Conservation (phyloP, 345 rosid species). For the Populus simonii region DNA sequence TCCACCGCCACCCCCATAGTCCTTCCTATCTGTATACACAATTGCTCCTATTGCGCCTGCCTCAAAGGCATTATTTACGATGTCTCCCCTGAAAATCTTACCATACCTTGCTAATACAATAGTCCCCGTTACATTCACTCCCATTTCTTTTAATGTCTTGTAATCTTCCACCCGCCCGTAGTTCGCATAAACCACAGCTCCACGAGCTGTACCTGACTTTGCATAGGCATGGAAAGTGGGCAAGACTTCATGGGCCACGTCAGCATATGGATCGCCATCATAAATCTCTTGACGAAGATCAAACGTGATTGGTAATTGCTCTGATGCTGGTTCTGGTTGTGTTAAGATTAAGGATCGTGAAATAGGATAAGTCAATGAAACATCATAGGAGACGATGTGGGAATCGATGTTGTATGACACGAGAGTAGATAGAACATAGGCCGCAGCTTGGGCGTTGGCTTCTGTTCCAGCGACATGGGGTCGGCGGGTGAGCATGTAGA, state of each 20-base stretch:
- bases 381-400: slow-evolving; percentile 49
- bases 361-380: slow-evolving; percentile 63
- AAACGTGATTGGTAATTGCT: slow-evolving; percentile 32
- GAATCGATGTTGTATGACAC: slow-evolving; percentile 40
- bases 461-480: slow-evolving; percentile 75
- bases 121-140: slow-evolving; percentile 44
- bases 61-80: slow-evolving; percentile 53
- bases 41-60: slow-evolving; percentile 72
- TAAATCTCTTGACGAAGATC: slow-evolving; percentile 47
- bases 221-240: slow-evolving; percentile 80
- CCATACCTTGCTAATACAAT: slow-evolving; percentile 67
- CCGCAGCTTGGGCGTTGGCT: slow-evolving; percentile 75
- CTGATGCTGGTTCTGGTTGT: slow-evolving; percentile 14
- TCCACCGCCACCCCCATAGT: slow-evolving; percentile 51
- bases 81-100: slow-evolving; percentile 70
- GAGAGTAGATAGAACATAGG: slow-evolving; percentile 52
- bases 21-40: slow-evolving; percentile 64
- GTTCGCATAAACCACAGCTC: slow-evolving; percentile 65
- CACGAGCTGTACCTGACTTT: slow-evolving; percentile 59
- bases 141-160: slow-evolving; percentile 39
- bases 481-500: slow-evolving; percentile 66
- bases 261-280: slow-evolving; percentile 62
- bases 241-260: slow-evolving; percentile 54
- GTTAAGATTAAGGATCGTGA: slow-evolving; percentile 53
- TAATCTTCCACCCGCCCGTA: slow-evolving; percentile 72